Percentiles rank a stretch among this genome's conserved stretches.
These are phyloP conservation scores for Euphorbia schlechtendalii DNA, from an alignment of 441 rosid species.

Conservation along the genomic window DNA sequence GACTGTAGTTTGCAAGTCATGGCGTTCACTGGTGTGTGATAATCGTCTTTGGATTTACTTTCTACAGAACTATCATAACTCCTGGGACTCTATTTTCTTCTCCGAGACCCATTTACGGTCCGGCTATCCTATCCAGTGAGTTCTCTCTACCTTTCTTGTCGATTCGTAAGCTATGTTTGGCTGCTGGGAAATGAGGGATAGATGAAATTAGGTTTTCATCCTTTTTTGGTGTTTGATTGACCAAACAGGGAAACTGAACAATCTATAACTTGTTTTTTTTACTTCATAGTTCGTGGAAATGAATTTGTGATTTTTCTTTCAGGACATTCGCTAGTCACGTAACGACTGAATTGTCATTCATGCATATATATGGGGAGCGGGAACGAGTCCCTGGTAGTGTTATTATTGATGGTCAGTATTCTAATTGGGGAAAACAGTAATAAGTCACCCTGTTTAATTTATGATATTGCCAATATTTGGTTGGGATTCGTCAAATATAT, in stretches of 20 bases:
- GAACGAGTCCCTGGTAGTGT: slow-evolving; percentile 59
- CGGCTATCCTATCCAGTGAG: slow-evolving; percentile 66
- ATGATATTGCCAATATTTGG: not conserved
- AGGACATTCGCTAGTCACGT: slow-evolving; percentile 35
- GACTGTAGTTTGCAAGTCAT: slow-evolving; percentile 38
- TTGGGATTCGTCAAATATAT: not conserved
- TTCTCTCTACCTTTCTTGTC: not conserved
- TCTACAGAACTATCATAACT: slow-evolving; percentile 36
- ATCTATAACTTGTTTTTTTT: not conserved
- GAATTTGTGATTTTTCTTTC: slow-evolving; percentile 21
- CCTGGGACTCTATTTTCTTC: slow-evolving; percentile 59
- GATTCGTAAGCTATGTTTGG: not conserved
- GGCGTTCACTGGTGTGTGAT: slow-evolving; percentile 43
- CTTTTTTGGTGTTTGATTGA: not conserved
- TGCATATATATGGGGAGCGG: slow-evolving; percentile 58
- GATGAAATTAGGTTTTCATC: not conserved
- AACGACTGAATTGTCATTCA: slow-evolving; percentile 44
- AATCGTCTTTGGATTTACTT: slow-evolving; percentile 62
- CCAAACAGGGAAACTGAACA: not conserved
- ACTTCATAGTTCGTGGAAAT: not conserved
- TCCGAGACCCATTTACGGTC: slow-evolving; percentile 51
- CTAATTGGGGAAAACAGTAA: not conserved
- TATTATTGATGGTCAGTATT: slow-evolving; percentile 61
- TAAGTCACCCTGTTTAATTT: not conserved
- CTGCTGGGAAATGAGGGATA: not conserved